Evolutionary conservation across 345 rosid genomes (phyloP), one percentile per base, ranked within the genome.

Genomic region (Litchi chinensis): DNA sequence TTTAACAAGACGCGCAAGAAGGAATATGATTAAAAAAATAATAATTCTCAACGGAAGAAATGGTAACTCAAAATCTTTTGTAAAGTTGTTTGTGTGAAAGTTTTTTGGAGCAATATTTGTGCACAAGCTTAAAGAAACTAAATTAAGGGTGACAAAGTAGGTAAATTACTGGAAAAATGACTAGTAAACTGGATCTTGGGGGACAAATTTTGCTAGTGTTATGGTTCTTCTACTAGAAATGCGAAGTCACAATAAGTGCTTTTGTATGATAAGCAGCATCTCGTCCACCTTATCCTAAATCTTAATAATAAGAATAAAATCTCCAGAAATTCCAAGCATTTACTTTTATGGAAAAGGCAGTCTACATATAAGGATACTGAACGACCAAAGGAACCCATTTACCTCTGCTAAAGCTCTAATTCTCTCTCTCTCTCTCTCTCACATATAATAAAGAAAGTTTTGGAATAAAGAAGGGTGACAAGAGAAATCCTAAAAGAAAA

Each of bases 391-490:
- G 79, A 75, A 78, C 79, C 81, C 12, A 50, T 64, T 48, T 73
- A 19, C 37, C 62, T 56, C 65, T 59, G 77, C 71, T 68, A 32
- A 32, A 32, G 37, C 37, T 2, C 37, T 32, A 72, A 79, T 11
- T 24, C 48, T 68, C 46, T 65, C 41, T 68, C n/a, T 24, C 48
- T 68, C 46, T 65, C 41, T 68, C 62, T 65, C 63, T 62, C 48
- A 22, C 69, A 37, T 37, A 43, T 39, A 40, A 80, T 76, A 68
- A 73, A 66, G 74, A 67, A 59, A 60, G 76, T 77, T 71, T 79
- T 71, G 80, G 85, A 86, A 83, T 77, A 80, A 82, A 76, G 83
- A 78, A 82, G 73, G 37, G 43, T 40, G 4, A 76, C 41, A 40
- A 46, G 28, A 68, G 43, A 78, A 19, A 56, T 65, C 76, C 5